Conservation (phyloP, 768 basidiomycete species). For the Multifurca ochricompacta region DNA sequence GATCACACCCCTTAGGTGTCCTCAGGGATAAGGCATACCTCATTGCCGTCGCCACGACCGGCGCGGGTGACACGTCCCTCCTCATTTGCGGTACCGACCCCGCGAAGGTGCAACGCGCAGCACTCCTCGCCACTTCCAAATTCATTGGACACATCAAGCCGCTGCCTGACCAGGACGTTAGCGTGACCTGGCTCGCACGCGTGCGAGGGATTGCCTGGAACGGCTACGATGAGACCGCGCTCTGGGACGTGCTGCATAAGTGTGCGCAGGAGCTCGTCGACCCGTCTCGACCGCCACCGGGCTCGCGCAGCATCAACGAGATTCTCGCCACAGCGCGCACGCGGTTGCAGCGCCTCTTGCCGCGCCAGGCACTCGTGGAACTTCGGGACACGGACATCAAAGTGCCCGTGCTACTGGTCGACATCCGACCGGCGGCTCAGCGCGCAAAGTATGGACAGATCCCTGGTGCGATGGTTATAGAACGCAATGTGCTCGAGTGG, state of each 20-base stretch:
- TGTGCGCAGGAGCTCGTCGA: constrained; percentile 51
- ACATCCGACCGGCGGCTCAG: constrained; percentile 62
- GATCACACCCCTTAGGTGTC: constrained; percentile 37
- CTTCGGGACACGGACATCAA: constrained; percentile 39
- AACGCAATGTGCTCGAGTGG: constrained; percentile 75
- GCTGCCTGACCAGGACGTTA: constrained; percentile 12
- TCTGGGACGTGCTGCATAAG: constrained; percentile 67
- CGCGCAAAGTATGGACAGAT: constrained; percentile 52
- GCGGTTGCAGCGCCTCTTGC: constrained; percentile 54
- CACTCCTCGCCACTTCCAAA: constrained; percentile 56
- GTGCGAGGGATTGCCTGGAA: constrained; percentile 48
- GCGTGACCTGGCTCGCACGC: constrained; percentile 34
- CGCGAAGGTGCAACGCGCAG: constrained; percentile 56
- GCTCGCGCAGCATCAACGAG: constrained; percentile 50
- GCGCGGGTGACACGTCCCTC: constrained; percentile 31
- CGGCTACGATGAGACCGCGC: constrained; percentile 54
- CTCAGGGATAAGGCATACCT: constrained; percentile 35
- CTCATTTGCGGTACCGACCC: constrained; percentile 51
- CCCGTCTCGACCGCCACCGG: constrained; percentile 54
- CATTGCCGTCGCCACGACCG: constrained; percentile 48
- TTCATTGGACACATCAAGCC: constrained; percentile 54
- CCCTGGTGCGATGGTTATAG: constrained; percentile 61
- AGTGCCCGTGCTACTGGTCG: constrained; percentile 66
- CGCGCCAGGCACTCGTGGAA: constrained; percentile 52
- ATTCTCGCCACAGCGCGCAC: constrained; percentile 53